Percentiles rank a stretch among this genome's conserved stretches.
Conservation (phyloP, 192 early-diverging fungal genomes). For the Backusella tarrabulga region DNA sequence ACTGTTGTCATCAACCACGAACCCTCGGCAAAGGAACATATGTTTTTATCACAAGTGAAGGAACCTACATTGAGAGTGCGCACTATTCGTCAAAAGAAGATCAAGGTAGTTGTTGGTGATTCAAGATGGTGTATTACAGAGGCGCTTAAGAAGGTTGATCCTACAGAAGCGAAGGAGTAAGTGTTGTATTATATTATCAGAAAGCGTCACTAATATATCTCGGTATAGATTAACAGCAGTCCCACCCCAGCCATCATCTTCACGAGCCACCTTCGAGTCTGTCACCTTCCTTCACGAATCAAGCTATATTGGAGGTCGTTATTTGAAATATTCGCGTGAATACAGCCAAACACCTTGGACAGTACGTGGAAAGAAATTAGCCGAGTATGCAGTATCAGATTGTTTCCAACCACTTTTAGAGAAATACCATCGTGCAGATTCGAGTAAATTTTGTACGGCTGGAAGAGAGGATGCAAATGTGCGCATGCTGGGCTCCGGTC, state of each 20-base stretch:
- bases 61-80: conserved; percentile 55
- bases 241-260: conserved; percentile 3
- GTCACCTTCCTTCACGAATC: conserved; percentile 50
- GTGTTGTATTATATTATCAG: background rate
- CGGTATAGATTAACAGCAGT: conserved; percentile 17
- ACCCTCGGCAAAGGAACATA: conserved; percentile 55
- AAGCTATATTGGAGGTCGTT: conserved; percentile 66
- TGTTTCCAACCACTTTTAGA: conserved; percentile 61
- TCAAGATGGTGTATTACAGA: conserved; percentile 43
- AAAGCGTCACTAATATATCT: too few relatives aligned
- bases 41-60: conserved; percentile 57
- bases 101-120: conserved; percentile 42
- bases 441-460: conserved; percentile 77
- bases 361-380: conserved; percentile 63
- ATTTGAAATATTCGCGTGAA: conserved; percentile 68
- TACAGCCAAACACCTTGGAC: conserved; percentile 88
- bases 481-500: conserved; percentile 87
- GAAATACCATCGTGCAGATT: conserved; percentile 54
- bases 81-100: conserved; percentile 49
- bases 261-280: conserved; percentile 24
- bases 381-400: conserved; percentile 81
- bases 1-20: conserved; percentile 52
- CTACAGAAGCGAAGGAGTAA: conserved; percentile 45
- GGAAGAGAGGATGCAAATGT: conserved; percentile 96
- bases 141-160: conserved; percentile 40